Evolutionary conservation across 345 rosid species (phyloP), one percentile per base, ranked within the genome.

Genomic region (Psidium friedrichsthalianum): DNA sequence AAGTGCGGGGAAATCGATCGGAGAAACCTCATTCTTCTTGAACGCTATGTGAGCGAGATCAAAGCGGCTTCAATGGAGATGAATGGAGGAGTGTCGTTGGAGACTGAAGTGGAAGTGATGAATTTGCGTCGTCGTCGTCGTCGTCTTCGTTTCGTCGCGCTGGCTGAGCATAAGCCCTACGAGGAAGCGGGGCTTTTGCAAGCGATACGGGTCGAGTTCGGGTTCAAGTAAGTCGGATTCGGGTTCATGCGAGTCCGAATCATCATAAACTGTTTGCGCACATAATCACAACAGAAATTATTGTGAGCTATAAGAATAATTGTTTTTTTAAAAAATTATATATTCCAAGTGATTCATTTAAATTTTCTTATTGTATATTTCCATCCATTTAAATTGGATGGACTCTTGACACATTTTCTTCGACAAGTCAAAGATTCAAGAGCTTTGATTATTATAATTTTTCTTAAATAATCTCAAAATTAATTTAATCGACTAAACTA

Each of bases 1-100:
- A 94, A 64, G 83, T 89, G 90, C 21, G 92, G 87, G 82, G 91
- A 89, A 87, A 94, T 58, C 83, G 84, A 84, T 74, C 91, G 91
- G 6, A 95, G 89, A 58, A 85, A 59, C 85, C 89, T 87, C 96
- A 94, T 93, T 52, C 22, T 29, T 9, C 51, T 49, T 11, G 36
- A 15, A 64, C 6, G 76, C 42, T 64, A 64, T 20, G 76, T 5
- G 22, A 64, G 42, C 76, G 32, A 29, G 40, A 64, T 29, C 42
- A 36, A 32, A 4, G 42, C 16, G 58, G 11, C 56, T 54, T 54
- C 56, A 56, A 56, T 56, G 58, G 25, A 56, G 54, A 52, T 18
- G 54, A 14, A 52, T 52, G 54, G 51, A 49, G 51, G 51, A 49
- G 51, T 49, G 51, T 49, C 51, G 56, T 54, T 20, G 56, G 56